phyloP scores from a whole-genome alignment of 2,329 filamentous ascomycete species.

The Lecanicillium sp. region DNA sequence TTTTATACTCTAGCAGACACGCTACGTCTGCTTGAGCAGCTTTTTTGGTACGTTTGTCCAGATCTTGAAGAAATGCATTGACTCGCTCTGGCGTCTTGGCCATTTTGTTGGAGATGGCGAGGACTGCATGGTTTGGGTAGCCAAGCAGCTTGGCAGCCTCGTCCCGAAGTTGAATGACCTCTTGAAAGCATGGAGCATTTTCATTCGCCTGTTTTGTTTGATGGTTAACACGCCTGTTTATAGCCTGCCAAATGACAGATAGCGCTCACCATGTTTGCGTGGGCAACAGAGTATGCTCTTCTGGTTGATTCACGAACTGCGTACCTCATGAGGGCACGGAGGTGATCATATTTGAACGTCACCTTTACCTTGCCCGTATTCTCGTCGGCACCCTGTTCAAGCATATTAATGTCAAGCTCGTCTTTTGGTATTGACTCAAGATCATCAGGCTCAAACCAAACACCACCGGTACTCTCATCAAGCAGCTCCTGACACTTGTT shows the following conservation, averaged over 20 bases:
- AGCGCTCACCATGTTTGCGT: slow-evolving; percentile 62
- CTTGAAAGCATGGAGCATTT: slow-evolving; percentile 66
- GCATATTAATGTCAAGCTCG: slow-evolving; percentile 49
- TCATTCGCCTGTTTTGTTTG: slow-evolving; percentile 45
- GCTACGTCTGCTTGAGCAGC: slow-evolving; percentile 63
- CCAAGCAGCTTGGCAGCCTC: slow-evolving; percentile 70
- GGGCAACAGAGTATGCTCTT: slow-evolving; percentile 60
- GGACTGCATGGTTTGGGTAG: slow-evolving; percentile 69
- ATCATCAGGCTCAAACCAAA: slow-evolving; percentile 69
- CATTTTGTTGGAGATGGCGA: slow-evolving; percentile 78
- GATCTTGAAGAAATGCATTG: slow-evolving; percentile 61
- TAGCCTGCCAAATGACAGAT: neutral
- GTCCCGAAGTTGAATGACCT: slow-evolving; percentile 66
- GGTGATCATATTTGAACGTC: slow-evolving; percentile 76
- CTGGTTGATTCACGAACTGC: slow-evolving; percentile 64
- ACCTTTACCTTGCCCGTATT: slow-evolving; percentile 68
- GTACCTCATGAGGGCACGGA: slow-evolving; percentile 72
- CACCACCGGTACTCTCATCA: slow-evolving; percentile 70
- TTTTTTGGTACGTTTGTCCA: slow-evolving; percentile 56
- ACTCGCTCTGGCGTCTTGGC: slow-evolving; percentile 68
- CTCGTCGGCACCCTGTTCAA: slow-evolving; percentile 64
- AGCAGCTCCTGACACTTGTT: slow-evolving; percentile 73
- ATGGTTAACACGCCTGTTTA: neutral
- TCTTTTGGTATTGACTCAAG: slow-evolving; percentile 71
- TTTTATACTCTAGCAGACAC: slow-evolving; percentile 66